phyloP scores from a whole-genome alignment of 352 stramenopile genomes.

The Hyaloperonospora arabidopsidis region DNA sequence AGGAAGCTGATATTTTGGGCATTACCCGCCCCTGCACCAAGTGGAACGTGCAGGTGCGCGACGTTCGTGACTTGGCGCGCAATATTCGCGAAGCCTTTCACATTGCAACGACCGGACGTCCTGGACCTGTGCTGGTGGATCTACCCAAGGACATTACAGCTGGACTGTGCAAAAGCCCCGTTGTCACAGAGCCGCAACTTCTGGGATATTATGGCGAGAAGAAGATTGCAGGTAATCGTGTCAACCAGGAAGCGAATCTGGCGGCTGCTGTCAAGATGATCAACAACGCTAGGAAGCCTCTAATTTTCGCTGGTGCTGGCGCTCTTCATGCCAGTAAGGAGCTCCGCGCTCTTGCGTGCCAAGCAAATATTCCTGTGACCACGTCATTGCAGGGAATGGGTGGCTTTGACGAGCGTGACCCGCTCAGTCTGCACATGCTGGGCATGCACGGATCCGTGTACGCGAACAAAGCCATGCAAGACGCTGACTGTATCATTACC shows the following conservation, averaged over 20 bases:
- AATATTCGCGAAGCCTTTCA: conserved; percentile 95
- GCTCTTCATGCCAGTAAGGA: conserved; percentile 83
- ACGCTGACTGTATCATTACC: conserved; percentile 90
- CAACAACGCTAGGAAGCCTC: conserved; percentile 90
- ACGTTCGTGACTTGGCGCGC: conserved; percentile 90
- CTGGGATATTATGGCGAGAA: conserved; percentile 82
- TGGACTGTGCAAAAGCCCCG: conserved; percentile 60
- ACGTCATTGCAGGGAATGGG: conserved; percentile 92
- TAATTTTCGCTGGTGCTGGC: conserved; percentile 93
- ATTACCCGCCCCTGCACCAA: conserved; percentile 91
- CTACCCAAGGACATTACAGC: conserved; percentile 93
- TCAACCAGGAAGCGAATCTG: conserved; percentile 74
- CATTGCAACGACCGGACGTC: conserved; percentile 89
- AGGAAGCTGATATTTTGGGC: conserved; percentile 80
- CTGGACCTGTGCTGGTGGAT: conserved; percentile 92
- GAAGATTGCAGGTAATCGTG: conserved; percentile 72
- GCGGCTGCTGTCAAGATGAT: conserved; percentile 79
- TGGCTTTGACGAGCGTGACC: conserved; percentile 89
- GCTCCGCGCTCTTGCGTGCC: conserved; percentile 86
- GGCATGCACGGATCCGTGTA: conserved; percentile 95
- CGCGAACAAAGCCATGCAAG: conserved; percentile 94
- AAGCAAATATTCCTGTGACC: conserved; percentile 92
- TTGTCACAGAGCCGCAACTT: conserved; percentile 67
- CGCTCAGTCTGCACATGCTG: conserved; percentile 93
- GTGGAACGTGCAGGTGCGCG: conserved; percentile 95